Evolutionary conservation across 768 basidiomycete genomes (phyloP).

Genomic region (Polyporus arcularius): DNA sequence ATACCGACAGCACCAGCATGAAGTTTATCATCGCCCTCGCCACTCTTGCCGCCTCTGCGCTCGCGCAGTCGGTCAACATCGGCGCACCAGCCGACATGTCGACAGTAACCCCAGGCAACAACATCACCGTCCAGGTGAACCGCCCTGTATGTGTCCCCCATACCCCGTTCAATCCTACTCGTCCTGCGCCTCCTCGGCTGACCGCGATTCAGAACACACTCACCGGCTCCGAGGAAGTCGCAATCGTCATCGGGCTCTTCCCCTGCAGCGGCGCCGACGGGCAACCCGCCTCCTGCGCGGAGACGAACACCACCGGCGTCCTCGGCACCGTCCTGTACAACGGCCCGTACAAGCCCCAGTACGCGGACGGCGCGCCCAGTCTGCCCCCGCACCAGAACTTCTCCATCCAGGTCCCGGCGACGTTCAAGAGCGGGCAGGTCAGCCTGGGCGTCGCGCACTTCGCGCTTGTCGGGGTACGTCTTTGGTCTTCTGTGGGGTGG

Average conservation of each 20-base stretch:
- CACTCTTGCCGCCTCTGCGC: constrained; percentile 18
- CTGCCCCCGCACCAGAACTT: constrained; percentile 32
- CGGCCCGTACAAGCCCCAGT: constrained; percentile 31
- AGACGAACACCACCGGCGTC: constrained; percentile 18
- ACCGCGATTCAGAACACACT: constrained; percentile 27
- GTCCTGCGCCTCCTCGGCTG: background rate
- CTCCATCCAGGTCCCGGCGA: constrained; percentile 25
- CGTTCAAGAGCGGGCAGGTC: constrained; percentile 15
- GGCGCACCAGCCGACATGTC: constrained; percentile 25
- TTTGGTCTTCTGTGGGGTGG: background rate
- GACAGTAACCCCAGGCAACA: constrained; percentile 25
- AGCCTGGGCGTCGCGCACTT: constrained; percentile 25
- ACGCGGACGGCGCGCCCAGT: constrained; percentile 4
- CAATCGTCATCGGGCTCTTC: constrained; percentile 33
- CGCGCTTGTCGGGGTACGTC: constrained; percentile 23
- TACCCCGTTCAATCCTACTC: background rate
- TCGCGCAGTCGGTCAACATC: constrained; percentile 34
- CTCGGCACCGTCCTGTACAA: constrained; percentile 34
- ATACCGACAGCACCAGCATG: background rate
- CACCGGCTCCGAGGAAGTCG: constrained; percentile 35
- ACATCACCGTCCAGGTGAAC: constrained; percentile 34
- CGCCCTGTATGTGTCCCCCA: constrained; percentile 31
- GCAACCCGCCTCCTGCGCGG: constrained; percentile 18
- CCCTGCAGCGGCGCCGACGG: constrained; percentile 23
- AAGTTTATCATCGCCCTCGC: constrained; percentile 20